Evolutionary conservation across 2,329 filamentous ascomycete genomes (phyloP).

Genomic region (Catunica adiposa): DNA sequence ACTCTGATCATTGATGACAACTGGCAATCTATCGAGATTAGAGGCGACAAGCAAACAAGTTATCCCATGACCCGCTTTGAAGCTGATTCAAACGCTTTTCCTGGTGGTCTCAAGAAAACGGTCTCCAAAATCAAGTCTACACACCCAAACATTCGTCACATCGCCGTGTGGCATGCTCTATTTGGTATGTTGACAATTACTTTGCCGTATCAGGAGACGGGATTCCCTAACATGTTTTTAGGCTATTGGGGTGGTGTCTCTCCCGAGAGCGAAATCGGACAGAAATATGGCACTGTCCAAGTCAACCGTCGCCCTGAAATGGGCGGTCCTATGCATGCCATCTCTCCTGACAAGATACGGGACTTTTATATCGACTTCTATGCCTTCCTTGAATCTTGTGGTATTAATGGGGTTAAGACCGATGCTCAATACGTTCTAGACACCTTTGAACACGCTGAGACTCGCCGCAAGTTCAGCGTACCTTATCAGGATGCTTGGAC

Average conservation of each 20-base stretch:
- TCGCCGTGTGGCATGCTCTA: constrained; percentile 90
- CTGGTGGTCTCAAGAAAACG: constrained; percentile 57
- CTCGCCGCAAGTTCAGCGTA: constrained; percentile 54
- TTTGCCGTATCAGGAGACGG: not conserved
- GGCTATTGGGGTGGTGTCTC: constrained; percentile 89
- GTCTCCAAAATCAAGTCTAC: constrained; percentile 50
- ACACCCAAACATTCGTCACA: constrained; percentile 58
- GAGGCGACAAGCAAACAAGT: constrained; percentile 35
- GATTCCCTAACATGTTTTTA: not conserved
- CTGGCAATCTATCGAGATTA: constrained; percentile 62
- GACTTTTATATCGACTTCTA: constrained; percentile 89
- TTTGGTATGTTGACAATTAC: constrained; percentile 23
- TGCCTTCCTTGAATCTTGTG: constrained; percentile 53
- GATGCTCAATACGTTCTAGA: constrained; percentile 88
- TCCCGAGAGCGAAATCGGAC: constrained; percentile 54
- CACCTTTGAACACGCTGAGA: constrained; percentile 48
- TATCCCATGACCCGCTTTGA: constrained; percentile 70
- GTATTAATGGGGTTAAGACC: constrained; percentile 79
- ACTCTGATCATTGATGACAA: constrained; percentile 94
- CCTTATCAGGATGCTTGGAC: constrained; percentile 79
- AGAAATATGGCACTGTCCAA: constrained; percentile 59
- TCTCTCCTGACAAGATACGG: constrained; percentile 57
- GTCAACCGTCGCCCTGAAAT: constrained; percentile 30
- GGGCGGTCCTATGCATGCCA: constrained; percentile 51
- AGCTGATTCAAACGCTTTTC: constrained; percentile 64